These are phyloP conservation scores for Hemisphaericaspora xylanilytica DNA, from an alignment of 1,139 yeast genomes.

Conservation along the genomic window DNA sequence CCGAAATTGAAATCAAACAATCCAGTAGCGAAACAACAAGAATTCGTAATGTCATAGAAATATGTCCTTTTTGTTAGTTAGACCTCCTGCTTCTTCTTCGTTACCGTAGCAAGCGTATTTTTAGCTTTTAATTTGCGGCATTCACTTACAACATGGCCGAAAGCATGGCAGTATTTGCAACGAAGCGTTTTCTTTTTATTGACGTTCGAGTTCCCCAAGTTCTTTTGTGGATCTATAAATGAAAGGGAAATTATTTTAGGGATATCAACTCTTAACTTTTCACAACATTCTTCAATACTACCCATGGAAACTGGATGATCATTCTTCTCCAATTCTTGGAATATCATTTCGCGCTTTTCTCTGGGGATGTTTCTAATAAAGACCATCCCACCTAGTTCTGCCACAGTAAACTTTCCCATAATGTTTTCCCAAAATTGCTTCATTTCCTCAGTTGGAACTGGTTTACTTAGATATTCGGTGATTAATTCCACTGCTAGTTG, in stretches of 20 bases:
- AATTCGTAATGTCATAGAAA: too few species aligned
- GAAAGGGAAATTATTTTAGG: constrained; percentile 1
- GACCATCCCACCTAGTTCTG: constrained; percentile 4
- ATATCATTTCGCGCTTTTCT: constrained; percentile 1
- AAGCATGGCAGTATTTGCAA: constrained; percentile 4
- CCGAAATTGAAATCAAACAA: too few species aligned
- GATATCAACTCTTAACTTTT: neutral
- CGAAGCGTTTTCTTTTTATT: constrained; percentile 1
- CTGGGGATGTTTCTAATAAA: constrained; percentile 1
- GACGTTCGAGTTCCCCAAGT: neutral
- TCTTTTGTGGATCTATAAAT: neutral
- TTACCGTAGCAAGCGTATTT: neutral
- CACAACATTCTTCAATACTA: constrained; percentile 3
- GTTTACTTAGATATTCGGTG: constrained; percentile 3
- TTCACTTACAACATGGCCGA: constrained; percentile 4
- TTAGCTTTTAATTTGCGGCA: constrained; percentile 5
- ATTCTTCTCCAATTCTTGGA: constrained; percentile 1
- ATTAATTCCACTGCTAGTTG: constrained; percentile 4
- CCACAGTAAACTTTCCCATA: constrained; percentile 1
- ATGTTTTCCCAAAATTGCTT: constrained; percentile 4
- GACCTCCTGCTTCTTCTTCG: neutral
- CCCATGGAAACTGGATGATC: constrained; percentile 1
- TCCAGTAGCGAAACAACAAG: too few species aligned
- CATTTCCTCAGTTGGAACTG: constrained; percentile 1
- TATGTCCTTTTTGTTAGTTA: too few species aligned